Evolutionary conservation across 257 asterid genomes (phyloP).

Genomic region (Linaria vulgaris): DNA sequence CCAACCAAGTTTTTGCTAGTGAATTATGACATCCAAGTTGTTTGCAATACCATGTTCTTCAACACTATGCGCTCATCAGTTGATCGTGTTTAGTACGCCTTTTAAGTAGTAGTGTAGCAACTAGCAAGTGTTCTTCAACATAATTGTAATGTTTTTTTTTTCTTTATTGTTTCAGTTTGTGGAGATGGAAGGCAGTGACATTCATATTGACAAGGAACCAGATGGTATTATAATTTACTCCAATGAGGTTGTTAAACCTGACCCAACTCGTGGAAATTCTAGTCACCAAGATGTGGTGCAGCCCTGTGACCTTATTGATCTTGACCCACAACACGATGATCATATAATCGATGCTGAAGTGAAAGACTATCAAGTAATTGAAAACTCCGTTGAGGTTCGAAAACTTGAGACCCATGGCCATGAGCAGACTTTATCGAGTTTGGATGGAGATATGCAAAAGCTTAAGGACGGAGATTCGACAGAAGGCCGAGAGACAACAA

Average conservation of each 20-base stretch:
- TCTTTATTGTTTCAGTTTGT: slow-evolving; percentile 32
- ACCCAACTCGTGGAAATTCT: slow-evolving; percentile 24
- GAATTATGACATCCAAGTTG: background rate
- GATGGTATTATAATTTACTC: slow-evolving; percentile 37
- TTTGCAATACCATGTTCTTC: slow-evolving; percentile 2
- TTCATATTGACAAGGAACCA: slow-evolving; percentile 59
- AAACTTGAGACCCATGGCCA: slow-evolving; percentile 26
- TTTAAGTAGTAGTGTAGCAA: background rate
- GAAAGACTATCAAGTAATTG: slow-evolving; percentile 48
- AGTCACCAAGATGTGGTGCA: slow-evolving; percentile 30
- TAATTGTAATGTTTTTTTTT: background rate
- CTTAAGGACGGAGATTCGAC: slow-evolving; percentile 25
- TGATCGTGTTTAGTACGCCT: background rate
- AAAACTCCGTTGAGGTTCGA: slow-evolving; percentile 36
- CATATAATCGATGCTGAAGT: slow-evolving; percentile 37
- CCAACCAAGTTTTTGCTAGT: slow-evolving; percentile 10
- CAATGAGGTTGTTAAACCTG: slow-evolving; percentile 30
- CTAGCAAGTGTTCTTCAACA: no score
- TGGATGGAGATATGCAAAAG: slow-evolving; percentile 23
- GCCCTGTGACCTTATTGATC: slow-evolving; percentile 31
- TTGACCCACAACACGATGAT: slow-evolving; percentile 30
- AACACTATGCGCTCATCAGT: background rate
- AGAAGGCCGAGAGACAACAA: slow-evolving; percentile 30
- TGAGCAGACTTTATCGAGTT: slow-evolving; percentile 23
- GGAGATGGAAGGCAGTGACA: slow-evolving; percentile 53